phyloP scores from a whole-genome alignment of 2,329 filamentous ascomycete genomes.

The Aspergillus puulaauensis region DNA sequence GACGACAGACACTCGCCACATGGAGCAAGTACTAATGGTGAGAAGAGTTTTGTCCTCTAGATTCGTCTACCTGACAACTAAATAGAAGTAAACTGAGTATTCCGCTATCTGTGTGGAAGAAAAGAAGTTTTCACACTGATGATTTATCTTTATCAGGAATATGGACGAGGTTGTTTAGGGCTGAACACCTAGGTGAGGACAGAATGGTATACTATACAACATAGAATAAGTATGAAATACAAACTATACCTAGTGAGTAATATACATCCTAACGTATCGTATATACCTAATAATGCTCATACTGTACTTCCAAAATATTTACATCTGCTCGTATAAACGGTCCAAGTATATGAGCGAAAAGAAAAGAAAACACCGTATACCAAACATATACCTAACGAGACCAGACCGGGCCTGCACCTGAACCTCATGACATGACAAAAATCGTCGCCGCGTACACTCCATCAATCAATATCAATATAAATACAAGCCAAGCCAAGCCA shows the following conservation, averaged over 20 bases:
- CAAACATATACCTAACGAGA: neutral
- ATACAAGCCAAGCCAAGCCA: conserved; percentile 12
- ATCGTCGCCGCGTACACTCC: conserved; percentile 13
- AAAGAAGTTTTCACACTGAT: too few species aligned
- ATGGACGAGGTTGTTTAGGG: too few species aligned
- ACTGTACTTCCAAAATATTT: neutral
- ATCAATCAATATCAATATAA: conserved; percentile 10
- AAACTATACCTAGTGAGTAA: neutral
- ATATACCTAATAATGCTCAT: neutral
- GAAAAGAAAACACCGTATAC: neutral
- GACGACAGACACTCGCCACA: too few species aligned
- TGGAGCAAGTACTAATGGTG: too few species aligned
- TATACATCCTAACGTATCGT: neutral
- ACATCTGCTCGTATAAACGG: neutral
- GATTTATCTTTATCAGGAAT: too few species aligned
- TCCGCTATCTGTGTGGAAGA: too few species aligned
- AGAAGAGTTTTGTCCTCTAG: too few species aligned
- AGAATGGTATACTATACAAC: too few species aligned
- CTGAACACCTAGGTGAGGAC: too few species aligned
- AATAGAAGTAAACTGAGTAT: too few species aligned
- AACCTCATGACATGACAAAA: neutral
- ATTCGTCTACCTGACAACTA: too few species aligned
- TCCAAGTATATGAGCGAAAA: neutral
- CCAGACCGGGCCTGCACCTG: neutral
- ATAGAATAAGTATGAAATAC: neutral